phyloP scores from a whole-genome alignment of 106 monocot species.

The Dioscorea dumetorum region DNA sequence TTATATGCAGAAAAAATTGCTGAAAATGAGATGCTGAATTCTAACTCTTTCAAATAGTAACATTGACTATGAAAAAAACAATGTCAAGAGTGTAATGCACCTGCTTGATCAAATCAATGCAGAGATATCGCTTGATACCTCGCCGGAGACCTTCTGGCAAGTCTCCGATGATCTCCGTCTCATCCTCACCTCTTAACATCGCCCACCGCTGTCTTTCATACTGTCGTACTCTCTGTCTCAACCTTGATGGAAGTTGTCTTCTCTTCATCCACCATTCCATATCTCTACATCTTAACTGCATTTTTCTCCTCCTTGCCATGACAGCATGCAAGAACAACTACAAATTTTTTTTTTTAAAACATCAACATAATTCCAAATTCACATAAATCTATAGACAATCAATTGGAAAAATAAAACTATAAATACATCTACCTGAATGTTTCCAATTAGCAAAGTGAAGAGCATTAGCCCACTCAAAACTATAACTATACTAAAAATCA shows the following conservation, averaged over 20 bases:
- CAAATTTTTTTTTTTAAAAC: too few species aligned
- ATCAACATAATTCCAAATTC: too few species aligned
- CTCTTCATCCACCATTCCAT: slow-evolving; percentile 99
- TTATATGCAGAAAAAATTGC: not conserved
- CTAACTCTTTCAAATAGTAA: too few species aligned
- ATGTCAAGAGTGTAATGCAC: too few species aligned
- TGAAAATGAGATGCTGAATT: too few species aligned
- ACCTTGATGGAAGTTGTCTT: slow-evolving; percentile 66
- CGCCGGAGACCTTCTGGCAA: slow-evolving; percentile 76
- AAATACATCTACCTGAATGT: slow-evolving; percentile 61
- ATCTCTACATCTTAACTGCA: slow-evolving; percentile 83
- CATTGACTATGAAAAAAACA: too few species aligned
- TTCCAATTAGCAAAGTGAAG: slow-evolving; percentile 89
- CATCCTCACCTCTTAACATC: slow-evolving; percentile 73
- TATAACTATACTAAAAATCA: slow-evolving; percentile 77
- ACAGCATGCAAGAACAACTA: slow-evolving; percentile 90
- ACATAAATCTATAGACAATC: too few species aligned
- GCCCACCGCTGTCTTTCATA: slow-evolving; percentile 75
- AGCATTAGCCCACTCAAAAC: slow-evolving; percentile 76
- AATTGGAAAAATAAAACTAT: not conserved
- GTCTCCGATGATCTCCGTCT: slow-evolving; percentile 73
- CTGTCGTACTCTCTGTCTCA: slow-evolving; percentile 70
- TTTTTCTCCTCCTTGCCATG: slow-evolving; percentile 77
- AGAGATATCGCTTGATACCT: slow-evolving; percentile 79
- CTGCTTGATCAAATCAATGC: slow-evolving; percentile 76